Evolutionary conservation across 225 moss, liverwort and hornwort genomes (phyloP).

Genomic region (Sphagnum tenellum): DNA sequence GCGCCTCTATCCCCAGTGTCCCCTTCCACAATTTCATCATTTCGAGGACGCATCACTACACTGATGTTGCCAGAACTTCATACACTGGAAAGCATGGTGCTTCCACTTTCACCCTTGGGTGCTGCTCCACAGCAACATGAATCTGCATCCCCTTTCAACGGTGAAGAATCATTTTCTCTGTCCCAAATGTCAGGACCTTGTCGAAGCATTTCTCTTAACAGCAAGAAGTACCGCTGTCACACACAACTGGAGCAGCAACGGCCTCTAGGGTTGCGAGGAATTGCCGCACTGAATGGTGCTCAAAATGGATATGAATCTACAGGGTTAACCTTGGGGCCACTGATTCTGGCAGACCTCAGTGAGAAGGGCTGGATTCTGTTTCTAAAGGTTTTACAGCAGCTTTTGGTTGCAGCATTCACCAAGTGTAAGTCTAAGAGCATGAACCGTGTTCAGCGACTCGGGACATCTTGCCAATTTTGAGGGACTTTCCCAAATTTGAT

Average conservation of each 20-base stretch:
- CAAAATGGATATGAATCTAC: no score
- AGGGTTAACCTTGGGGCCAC: neutral
- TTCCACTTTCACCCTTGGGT: constrained; percentile 32
- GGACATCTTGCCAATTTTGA: constrained; percentile 52
- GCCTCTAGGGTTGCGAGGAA: no score
- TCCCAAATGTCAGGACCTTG: no score
- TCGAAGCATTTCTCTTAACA: no score
- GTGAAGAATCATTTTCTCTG: no score
- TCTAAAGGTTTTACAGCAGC: constrained; percentile 43
- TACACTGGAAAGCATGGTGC: constrained; percentile 21
- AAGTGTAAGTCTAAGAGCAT: constrained; percentile 62
- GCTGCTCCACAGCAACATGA: constrained; percentile 9
- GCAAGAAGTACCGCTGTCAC: no score
- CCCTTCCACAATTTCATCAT: constrained; percentile 15
- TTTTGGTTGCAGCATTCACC: constrained; percentile 46
- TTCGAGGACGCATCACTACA: constrained; percentile 28
- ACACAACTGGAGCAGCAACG: no score
- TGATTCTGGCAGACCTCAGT: constrained; percentile 45
- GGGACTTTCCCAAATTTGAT: no score
- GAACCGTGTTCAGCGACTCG: constrained; percentile 65
- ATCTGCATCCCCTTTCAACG: no score
- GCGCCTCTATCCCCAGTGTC: constrained; percentile 12
- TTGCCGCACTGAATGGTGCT: no score
- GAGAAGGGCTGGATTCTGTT: constrained; percentile 61
- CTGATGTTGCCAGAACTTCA: constrained; percentile 36